Percentiles rank a stretch among this genome's conserved stretches.
Conservation (phyloP, 2,329 filamentous ascomycete genomes). For the Pseudogymnoascus sp. region DNA sequence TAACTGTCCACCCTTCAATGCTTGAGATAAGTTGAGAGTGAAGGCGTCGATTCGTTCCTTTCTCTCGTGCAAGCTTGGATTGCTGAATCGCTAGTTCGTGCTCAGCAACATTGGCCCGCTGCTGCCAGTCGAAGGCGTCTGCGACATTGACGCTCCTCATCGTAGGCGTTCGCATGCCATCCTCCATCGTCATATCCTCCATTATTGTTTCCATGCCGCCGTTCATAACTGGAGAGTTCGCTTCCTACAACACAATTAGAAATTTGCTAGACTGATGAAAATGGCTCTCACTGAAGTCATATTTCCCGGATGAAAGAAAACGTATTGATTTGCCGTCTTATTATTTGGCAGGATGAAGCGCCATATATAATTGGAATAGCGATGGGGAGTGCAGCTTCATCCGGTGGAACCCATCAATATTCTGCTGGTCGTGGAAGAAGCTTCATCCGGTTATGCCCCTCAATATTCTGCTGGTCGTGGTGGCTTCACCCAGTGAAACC, state of each 20-base stretch:
- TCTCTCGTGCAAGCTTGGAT: conserved; percentile 12
- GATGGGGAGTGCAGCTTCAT: neutral
- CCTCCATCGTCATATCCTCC: too few species aligned
- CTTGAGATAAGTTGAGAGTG: conserved; percentile 10
- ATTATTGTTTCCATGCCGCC: too few species aligned
- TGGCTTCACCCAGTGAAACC: neutral
- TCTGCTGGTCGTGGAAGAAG: neutral
- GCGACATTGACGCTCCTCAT: too few species aligned
- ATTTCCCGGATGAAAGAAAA: too few species aligned
- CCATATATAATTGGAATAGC: neutral
- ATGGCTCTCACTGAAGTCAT: too few species aligned
- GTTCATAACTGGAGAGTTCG: too few species aligned
- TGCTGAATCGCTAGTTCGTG: conserved; percentile 11
- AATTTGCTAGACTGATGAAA: too few species aligned
- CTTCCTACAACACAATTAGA: too few species aligned
- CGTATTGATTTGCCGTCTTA: neutral
- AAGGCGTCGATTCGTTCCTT: conserved; percentile 12
- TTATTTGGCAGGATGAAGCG: neutral
- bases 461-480: neutral
- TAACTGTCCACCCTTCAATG: conserved; percentile 10
- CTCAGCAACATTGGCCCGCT: conserved; percentile 9
- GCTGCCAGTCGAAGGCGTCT: too few species aligned
- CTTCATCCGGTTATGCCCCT: neutral
- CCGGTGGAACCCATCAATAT: neutral
- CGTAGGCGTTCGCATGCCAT: too few species aligned